These are phyloP conservation scores for Incumbomyces delicatus DNA, from an alignment of 2,329 filamentous ascomycete genomes.

Conservation along the genomic window DNA sequence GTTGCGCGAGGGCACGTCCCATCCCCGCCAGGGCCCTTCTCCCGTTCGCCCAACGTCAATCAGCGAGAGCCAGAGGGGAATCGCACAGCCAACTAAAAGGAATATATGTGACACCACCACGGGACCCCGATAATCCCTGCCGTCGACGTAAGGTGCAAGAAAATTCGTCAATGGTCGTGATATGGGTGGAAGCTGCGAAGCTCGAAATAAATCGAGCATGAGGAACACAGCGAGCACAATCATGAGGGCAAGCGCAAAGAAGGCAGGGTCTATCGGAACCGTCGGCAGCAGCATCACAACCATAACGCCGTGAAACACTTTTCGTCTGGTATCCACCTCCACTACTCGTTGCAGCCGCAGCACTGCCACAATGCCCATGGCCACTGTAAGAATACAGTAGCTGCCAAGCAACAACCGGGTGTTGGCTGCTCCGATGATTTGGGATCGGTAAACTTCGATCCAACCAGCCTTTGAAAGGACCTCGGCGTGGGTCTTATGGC, in stretches of 20 bases:
- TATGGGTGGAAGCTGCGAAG: constrained; percentile 81
- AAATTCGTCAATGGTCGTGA: constrained; percentile 79
- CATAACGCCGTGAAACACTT: constrained; percentile 98
- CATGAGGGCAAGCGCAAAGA: constrained; percentile 67
- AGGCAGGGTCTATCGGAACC: constrained; percentile 77
- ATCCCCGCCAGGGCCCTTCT: constrained; percentile 51
- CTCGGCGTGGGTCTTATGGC: constrained; percentile 9
- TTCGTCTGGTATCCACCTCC: constrained; percentile 90
- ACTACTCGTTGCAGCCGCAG: constrained; percentile 64
- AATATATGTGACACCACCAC: constrained; percentile 97
- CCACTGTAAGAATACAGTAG: constrained; percentile 65
- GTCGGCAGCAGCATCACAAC: constrained; percentile 87
- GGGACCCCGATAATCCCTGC: constrained; percentile 80
- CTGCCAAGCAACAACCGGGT: constrained; percentile 65
- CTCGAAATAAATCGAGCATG: constrained; percentile 77
- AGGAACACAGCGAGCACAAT: constrained; percentile 77
- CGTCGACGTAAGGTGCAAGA: constrained; percentile 87
- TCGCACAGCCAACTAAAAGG: constrained; percentile 84
- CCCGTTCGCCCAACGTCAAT: constrained; percentile 56
- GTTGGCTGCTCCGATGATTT: constrained; percentile 63
- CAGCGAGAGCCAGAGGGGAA: constrained; percentile 83
- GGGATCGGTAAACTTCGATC: constrained; percentile 55
- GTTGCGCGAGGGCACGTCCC: constrained; percentile 66
- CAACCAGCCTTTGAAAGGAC: constrained; percentile 35
- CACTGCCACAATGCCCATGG: constrained; percentile 62